Evolutionary conservation across 768 basidiomycete genomes (phyloP).

Genomic region (Calocera cornea): DNA sequence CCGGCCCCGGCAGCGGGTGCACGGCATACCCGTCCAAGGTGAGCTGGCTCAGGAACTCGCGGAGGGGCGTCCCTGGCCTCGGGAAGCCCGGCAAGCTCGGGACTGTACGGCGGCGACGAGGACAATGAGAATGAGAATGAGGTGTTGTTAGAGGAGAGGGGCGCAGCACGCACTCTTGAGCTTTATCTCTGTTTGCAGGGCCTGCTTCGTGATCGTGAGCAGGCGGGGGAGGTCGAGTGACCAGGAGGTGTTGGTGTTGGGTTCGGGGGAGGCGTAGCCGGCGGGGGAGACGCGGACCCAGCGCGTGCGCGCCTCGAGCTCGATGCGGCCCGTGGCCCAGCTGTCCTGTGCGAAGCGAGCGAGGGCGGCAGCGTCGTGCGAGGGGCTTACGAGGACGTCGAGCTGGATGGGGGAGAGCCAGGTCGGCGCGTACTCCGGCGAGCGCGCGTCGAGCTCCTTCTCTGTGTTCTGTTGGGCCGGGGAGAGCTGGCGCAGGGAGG

Average conservation of each 20-base stretch:
- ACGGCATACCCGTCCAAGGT: neutral
- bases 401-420: conserved; percentile 48
- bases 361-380: conserved; percentile 37
- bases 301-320: conserved; percentile 33
- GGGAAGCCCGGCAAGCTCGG: neutral
- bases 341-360: conserved; percentile 40
- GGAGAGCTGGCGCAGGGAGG: conserved; percentile 17
- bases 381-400: conserved; percentile 40
- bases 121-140: no score
- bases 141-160: neutral
- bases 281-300: conserved; percentile 26
- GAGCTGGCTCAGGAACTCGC: neutral
- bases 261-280: neutral
- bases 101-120: no score
- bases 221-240: neutral
- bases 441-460: conserved; percentile 18
- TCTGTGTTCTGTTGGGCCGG: conserved; percentile 37
- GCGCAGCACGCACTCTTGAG: conserved; percentile 38
- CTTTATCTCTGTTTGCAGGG: conserved; percentile 36
- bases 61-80: neutral
- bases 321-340: conserved; percentile 42
- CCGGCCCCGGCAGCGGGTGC: neutral
- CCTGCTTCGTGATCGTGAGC: conserved; percentile 29
- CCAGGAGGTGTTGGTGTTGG: conserved; percentile 31
- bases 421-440: conserved; percentile 8